Percentiles rank a stretch among this genome's conserved stretches.
Evolutionary conservation across 129 eudicot species (phyloP).

Genomic region (Dittrichia graveolens): DNA sequence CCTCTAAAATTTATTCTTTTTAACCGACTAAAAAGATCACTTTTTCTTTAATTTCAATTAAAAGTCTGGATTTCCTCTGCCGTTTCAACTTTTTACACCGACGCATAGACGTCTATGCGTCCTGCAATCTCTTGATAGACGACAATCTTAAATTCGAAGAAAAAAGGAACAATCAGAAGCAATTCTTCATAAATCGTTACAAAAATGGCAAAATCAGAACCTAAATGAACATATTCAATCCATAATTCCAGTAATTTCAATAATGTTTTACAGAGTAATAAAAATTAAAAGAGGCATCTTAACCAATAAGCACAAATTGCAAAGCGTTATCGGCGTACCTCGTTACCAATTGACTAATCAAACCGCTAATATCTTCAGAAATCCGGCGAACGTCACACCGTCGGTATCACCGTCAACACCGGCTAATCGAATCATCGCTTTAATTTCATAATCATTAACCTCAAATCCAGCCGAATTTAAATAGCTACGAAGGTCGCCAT

Average conservation of each 20-base stretch:
- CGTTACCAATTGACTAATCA: slow-evolving; percentile 11
- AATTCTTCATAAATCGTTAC: no score
- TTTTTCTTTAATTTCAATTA: no score
- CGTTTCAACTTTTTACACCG: no score
- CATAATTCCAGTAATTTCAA: not conserved
- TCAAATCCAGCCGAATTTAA: slow-evolving; percentile 57
- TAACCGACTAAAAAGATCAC: no score
- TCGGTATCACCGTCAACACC: slow-evolving; percentile 47
- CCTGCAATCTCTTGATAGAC: no score
- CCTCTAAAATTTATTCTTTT: no score
- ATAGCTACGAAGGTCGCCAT: slow-evolving; percentile 58
- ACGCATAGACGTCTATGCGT: no score
- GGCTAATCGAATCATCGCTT: slow-evolving; percentile 69
- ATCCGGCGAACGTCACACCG: slow-evolving; percentile 61
- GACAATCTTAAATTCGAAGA: no score
- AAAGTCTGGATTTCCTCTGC: no score
- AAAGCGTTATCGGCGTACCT: not conserved
- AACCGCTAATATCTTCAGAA: slow-evolving; percentile 66
- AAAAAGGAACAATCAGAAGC: no score
- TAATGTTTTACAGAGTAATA: not conserved
- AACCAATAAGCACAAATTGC: not conserved
- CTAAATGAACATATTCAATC: not conserved
- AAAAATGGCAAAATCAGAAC: no score
- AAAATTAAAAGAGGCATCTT: not conserved
- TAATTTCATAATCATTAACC: slow-evolving; percentile 69